A percentile compares a stretch with the other conserved stretches of the same genome.
phyloP scores from a whole-genome alignment of 2,329 filamentous ascomycete genomes.

The Amylocarpus encephaloides region DNA sequence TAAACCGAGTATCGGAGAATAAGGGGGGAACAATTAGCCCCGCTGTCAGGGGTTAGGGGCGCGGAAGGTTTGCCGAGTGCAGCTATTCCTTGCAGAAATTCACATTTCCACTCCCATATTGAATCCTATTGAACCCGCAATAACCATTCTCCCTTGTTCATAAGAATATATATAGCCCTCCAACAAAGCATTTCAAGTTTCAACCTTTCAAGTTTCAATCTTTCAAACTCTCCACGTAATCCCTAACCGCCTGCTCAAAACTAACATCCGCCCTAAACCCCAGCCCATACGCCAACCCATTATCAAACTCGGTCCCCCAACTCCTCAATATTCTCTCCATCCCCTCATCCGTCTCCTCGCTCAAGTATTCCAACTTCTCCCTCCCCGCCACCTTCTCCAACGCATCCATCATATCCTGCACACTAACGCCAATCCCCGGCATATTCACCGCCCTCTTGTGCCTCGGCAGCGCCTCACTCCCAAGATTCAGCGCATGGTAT shows the following conservation, averaged over 20 bases:
- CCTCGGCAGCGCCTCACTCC: conserved; percentile 36
- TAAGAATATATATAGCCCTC: too few species aligned
- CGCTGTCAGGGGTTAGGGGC: conserved; percentile 1
- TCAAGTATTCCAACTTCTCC: conserved; percentile 46
- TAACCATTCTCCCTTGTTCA: not conserved
- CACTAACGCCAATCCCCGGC: conserved; percentile 48
- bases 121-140: not conserved
- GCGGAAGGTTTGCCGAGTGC: conserved; percentile 7
- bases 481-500: conserved; percentile 38
- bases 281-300: conserved; percentile 42
- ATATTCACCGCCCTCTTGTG: conserved; percentile 50
- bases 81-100: not conserved
- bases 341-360: conserved; percentile 47
- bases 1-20: not conserved
- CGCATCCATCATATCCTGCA: conserved; percentile 56
- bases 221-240: conserved; percentile 37
- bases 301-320: conserved; percentile 54
- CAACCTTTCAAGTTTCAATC: not conserved
- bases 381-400: conserved; percentile 49
- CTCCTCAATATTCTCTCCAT: conserved; percentile 53
- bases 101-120: not conserved
- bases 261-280: conserved; percentile 46
- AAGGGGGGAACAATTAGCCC: not conserved
- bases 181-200: not conserved
- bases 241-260: conserved; percentile 48